Evolutionary conservation across 2,329 filamentous ascomycete species (phyloP).

Genomic region (Parascedosporium putredinis): DNA sequence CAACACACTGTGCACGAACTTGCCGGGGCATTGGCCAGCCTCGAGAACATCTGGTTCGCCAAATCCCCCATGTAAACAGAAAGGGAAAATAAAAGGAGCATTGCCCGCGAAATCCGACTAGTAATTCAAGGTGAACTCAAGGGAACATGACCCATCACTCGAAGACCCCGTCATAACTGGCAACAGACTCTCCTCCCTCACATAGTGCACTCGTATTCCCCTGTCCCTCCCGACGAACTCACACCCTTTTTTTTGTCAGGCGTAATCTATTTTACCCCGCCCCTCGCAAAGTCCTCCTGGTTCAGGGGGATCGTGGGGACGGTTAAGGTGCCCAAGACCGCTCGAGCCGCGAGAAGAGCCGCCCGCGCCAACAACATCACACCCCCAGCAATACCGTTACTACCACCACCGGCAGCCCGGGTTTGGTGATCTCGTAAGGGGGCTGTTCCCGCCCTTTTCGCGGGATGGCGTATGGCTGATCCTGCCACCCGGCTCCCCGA

Average conservation of each 20-base stretch:
- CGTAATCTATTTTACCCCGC: constrained; percentile 1
- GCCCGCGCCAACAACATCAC: no score
- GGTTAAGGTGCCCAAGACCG: no score
- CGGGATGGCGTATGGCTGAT: no score
- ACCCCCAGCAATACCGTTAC: no score
- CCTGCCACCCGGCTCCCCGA: no score
- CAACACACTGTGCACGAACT: not conserved
- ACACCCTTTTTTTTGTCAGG: not conserved
- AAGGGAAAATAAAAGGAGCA: no score
- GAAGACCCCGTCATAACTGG: not conserved
- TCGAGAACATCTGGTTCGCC: not conserved
- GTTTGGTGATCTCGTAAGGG: no score
- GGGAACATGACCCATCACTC: not conserved
- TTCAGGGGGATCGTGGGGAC: not conserved
- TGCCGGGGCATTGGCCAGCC: not conserved
- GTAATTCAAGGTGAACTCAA: not conserved
- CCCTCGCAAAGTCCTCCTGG: not conserved
- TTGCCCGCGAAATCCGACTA: no score
- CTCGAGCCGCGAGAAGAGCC: no score
- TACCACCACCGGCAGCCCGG: no score
- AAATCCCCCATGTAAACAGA: no score
- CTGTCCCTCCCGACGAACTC: not conserved
- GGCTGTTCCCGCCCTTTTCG: no score
- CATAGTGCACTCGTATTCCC: not conserved
- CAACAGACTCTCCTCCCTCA: not conserved